A percentile compares a stretch with the other conserved stretches of the same genome.
Evolutionary conservation across 768 basidiomycete species (phyloP).

Genomic region (Dictyophora rubrovolvata): DNA sequence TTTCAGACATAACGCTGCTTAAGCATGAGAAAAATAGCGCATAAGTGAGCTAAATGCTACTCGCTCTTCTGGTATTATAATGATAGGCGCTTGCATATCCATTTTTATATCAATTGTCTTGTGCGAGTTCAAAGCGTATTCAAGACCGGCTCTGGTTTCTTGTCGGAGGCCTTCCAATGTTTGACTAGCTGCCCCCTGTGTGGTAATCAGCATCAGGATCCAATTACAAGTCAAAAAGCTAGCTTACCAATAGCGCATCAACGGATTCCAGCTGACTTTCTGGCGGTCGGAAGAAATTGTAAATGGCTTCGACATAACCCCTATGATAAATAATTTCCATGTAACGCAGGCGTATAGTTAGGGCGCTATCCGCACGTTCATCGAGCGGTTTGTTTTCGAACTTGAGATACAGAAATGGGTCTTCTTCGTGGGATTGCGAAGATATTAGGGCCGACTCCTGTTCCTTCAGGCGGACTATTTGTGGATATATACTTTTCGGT

Average conservation of each 20-base stretch:
- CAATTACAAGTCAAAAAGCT: neutral
- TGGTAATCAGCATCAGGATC: neutral
- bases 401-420: slow-evolving; percentile 80
- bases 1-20: slow-evolving; percentile 58
- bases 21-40: slow-evolving; percentile 5
- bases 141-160: slow-evolving; percentile 88
- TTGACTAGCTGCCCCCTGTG: slow-evolving; percentile 79
- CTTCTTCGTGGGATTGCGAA: slow-evolving; percentile 18
- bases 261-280: slow-evolving; percentile 93
- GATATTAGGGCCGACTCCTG: slow-evolving; percentile 12
- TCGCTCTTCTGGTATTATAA: slow-evolving; percentile 92
- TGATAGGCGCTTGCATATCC: slow-evolving; percentile 94
- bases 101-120: slow-evolving; percentile 95
- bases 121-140: slow-evolving; percentile 86
- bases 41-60: slow-evolving; percentile 9
- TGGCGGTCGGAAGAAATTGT: slow-evolving; percentile 87
- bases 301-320: slow-evolving; percentile 87
- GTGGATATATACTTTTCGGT: slow-evolving; percentile 64
- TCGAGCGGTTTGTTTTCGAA: slow-evolving; percentile 91
- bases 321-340: slow-evolving; percentile 96
- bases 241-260: slow-evolving; percentile 73
- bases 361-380: slow-evolving; percentile 79
- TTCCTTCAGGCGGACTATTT: slow-evolving; percentile 82
- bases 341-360: slow-evolving; percentile 84
- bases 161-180: slow-evolving; percentile 89